Conservation (phyloP, 2,329 filamentous ascomycete genomes). For the Aureobasidium musti region DNA sequence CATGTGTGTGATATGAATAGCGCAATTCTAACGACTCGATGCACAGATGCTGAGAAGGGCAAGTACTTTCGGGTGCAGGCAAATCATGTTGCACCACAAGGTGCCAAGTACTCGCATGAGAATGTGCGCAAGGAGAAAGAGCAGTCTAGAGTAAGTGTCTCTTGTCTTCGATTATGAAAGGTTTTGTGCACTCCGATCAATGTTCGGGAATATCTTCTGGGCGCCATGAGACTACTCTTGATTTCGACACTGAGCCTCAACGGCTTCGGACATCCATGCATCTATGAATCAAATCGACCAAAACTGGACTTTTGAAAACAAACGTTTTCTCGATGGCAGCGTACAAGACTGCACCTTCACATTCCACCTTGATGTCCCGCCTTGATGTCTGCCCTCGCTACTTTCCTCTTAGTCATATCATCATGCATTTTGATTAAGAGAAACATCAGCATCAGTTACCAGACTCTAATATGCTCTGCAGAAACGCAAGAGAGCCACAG, state of each 20-base stretch:
- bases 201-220: background rate
- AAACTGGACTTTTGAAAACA: background rate
- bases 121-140: constrained; percentile 45
- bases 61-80: constrained; percentile 55
- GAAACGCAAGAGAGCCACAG: constrained; percentile 28
- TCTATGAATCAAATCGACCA: background rate
- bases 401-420: background rate
- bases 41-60: constrained; percentile 47
- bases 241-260: background rate
- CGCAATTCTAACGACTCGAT: background rate
- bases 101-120: constrained; percentile 46
- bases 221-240: background rate
- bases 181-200: no score
- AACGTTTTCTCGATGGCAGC: background rate
- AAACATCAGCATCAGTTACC: background rate
- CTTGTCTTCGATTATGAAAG: background rate
- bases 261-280: background rate
- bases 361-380: background rate
- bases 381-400: background rate
- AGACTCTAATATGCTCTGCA: constrained; percentile 18
- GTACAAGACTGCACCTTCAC: background rate
- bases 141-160: constrained; percentile 38
- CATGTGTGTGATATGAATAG: background rate
- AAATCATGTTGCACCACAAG: constrained; percentile 41
- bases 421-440: background rate